Conservation (phyloP, 305 asterid genomes). For the Solanum hybrid region DNA sequence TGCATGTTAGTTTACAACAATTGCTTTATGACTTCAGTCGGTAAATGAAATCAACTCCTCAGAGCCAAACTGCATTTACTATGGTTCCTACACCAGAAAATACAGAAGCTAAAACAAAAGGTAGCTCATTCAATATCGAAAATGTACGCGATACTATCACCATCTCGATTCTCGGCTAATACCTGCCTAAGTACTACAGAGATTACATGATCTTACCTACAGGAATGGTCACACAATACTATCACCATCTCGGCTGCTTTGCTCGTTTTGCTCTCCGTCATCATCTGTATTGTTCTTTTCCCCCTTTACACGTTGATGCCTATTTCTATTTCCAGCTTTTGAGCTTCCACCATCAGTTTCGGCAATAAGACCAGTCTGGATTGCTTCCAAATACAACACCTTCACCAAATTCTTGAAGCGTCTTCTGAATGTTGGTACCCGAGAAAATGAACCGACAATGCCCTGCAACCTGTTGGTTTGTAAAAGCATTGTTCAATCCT, state of each 20-base stretch:
- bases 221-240: background rate
- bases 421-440: slow-evolving; percentile 75
- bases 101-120: background rate
- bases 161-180: background rate
- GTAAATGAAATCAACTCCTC: background rate
- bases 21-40: too few relatives aligned
- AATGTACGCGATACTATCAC: background rate
- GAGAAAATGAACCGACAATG: slow-evolving; percentile 60
- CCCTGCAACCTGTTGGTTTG: slow-evolving; percentile 50
- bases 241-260: background rate
- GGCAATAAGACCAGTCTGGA: slow-evolving; percentile 28
- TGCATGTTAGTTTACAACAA: background rate
- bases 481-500: background rate
- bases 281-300: slow-evolving; percentile 18
- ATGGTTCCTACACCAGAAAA: background rate
- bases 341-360: slow-evolving; percentile 17
- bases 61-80: background rate
- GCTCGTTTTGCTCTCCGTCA: slow-evolving; percentile 4
- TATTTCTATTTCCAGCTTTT: slow-evolving; percentile 18
- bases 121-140: background rate
- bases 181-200: background rate
- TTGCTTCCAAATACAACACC: slow-evolving; percentile 48
- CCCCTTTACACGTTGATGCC: slow-evolving; percentile 18
- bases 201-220: background rate
- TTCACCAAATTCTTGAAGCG: slow-evolving; percentile 60